Evolutionary conservation across 768 basidiomycete genomes (phyloP), one percentile per base, ranked within the genome.

Genomic region (Xerocomus brunneocitrinus): DNA sequence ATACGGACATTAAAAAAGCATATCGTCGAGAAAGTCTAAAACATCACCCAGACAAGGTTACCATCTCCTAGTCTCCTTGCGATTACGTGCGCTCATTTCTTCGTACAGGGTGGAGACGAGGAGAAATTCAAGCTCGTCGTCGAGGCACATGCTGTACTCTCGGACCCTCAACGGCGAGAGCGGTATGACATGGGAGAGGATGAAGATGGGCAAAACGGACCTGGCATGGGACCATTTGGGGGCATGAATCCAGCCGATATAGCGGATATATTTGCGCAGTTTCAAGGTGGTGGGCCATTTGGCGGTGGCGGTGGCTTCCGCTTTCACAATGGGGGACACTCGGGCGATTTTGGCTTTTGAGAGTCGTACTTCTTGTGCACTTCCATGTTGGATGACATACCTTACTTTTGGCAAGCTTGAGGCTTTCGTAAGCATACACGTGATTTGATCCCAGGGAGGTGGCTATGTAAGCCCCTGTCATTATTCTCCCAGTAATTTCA

Each of bases 121-220:
- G 95, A 97, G 65, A 89, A 91, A 61, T 98, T 98, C 81, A 97
- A 98, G 70, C 78, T 92, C 22, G 85, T 91, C 30, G 82, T 76
- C 1, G 92, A 93, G 69, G 89, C 91, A 3, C 78, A 94, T 57
- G 79, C 82, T 8, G 86, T 94, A 4, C 82, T 94, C 3, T 91
- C 89, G 0, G 92, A 94, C 59, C 79, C 89, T 1, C 74, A 73
- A 10, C 75, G 84, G 41, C 78, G 90, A 39, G 77, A 84, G 59
- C 80, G 90, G 38, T 92, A 92, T 60, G 90, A 92, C 67, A 63
- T 82, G 67, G 90, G 90, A 34, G 89, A 89, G 57, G 90, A 91
- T 61, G 88, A 90, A 58, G 88, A 91, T 54, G 85, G 84, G 22
- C 68, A 73, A 68, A 77, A 68, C 36, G 78, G 73, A 8, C 71